Base-by-base conservation (phyloP, 805 yeast genomes). In the Myxozyma neotropica region DNA sequence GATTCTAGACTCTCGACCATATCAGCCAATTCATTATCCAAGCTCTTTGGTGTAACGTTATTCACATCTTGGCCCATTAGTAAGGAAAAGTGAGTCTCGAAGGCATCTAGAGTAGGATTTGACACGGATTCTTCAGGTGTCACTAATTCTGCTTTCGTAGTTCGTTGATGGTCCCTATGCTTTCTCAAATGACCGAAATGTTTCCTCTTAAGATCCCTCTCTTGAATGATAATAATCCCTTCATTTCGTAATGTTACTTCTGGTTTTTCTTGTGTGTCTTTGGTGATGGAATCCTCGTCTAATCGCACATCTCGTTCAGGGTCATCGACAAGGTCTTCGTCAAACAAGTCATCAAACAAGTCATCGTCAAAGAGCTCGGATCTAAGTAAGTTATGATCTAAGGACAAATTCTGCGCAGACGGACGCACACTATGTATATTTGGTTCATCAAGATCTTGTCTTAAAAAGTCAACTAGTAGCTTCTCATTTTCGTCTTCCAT, bases 1-100 rank as follows among this genome's bases (percentile, higher is more conserved):
- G 31, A 44, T 15, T 57, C 53, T 27, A 57, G 33, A 13, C 49
- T 45, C 17, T 36, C 57, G 1, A 48, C 24, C 40, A 57, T 33
- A 26, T 53, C 56, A 5, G 36, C 48, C n/a, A 53, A 24, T 27
- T 38, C 45, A 40, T 31, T 29, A 4, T 46, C 39, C 15, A 23
- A 17, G 26, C 21, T 17, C 17, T 43, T 5, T 17, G 21, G n/a
- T 43, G 21, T 21, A 8, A 43, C n/a, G 5, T 43, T 21, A 5
- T 12, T n/a, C 23, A 43, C 7, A 12, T 31, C 33, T 39, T 35
- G 24, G 27, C 36, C 55, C 45, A 43, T 42, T 33, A 36, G n/a
- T 19, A 35, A 42, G 42, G 36, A 27, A 21, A 36, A 17, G 42
- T 42, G 19, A 17, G 59, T 38, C 36, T 46, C 40, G 3, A 46